Evolutionary conservation across 75 land plant genomes (phyloP), one percentile per base, ranked within the genome.

Genomic region (Larix kaempferi): DNA sequence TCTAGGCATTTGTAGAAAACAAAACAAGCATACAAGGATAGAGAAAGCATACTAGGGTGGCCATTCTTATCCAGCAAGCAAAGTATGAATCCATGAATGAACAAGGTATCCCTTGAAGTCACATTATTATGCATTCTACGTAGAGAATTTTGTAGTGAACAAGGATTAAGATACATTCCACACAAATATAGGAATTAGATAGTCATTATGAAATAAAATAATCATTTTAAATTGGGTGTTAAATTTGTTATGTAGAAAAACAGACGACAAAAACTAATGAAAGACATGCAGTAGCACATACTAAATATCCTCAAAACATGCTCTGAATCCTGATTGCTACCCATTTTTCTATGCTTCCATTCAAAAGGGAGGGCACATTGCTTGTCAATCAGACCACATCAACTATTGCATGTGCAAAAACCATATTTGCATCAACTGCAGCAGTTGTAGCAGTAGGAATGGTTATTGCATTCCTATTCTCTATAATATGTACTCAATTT

Each of bases 231-330:
- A 22, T 25, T 10, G 25, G 65, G 65, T 22, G 8, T 22, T 25
- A 10, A 25, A 2, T 63, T 14, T 63, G 26, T 37, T 76, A 26
- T 74, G n/a, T 37, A 16, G 33, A 14, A 29, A 59, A 60, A 22
- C 27, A 64, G 2, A 35, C 13, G 10, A 22, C 6, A 22, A 21
- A 8, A 54, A 19, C 35, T 1, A 74, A 57, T 5, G 76, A 56
- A 25, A n/a, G 15, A 1, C 11, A 5, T 33, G 56, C 58, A 39
- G 71, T 27, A 5, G 13, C 44, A 19, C 80, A 62, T 86, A 93
- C 95, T 93, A 93, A 75, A 58, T 80, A 93, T 12, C 90, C 95
- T 33, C 93, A 76, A 54, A 93, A 93, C 19, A 80, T 80, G 12
- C 82, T 78, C 69, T 93, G 95, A 80, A 93, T 93, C 81, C 79